Evolutionary conservation across 768 basidiomycete genomes (phyloP), one percentile per base, ranked within the genome.

Genomic region (Lentinula lateritia): DNA sequence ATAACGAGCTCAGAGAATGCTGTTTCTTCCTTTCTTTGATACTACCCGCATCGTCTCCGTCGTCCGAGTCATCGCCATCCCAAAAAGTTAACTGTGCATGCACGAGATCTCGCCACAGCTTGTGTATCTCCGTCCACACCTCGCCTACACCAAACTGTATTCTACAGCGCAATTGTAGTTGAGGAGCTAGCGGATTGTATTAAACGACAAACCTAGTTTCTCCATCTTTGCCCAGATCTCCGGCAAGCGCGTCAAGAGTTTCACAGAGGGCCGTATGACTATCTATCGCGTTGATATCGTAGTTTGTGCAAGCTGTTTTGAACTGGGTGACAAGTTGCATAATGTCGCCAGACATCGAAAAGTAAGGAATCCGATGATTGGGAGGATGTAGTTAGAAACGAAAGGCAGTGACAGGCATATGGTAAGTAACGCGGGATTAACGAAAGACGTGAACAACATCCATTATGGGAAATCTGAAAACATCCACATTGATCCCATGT

Each of bases 51-150:
- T 57, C 65, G 23, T 73, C 71, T 5, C 76, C 75, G 35, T 71
- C 75, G n/a, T 78, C 75, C 2, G 75, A 76, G 20, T 81, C 80
- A 42, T 80, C 78, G 35, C 74, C 77, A 64, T 80, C 79, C 77
- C 77, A 82, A 65, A 80, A 82, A 5, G 83, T 82, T 48, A 82
- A 71, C 61, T 83, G 82, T 36, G 75, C 73, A 28, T 77, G 78
- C 56, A 74, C 72, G 54, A 79, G 72, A 66, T 79, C 74, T 66
- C 71, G 71, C 91, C 91, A 93, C 6, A 85, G 70, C 42, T 75
- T 80, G 45, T 75, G 74, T 15, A 90, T 72, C 62, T 77, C 69
- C 20, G 75, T 67, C 88, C 88, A 90, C 50, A 89, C 72, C 38
- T 55, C 54, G 50, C 34, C 36, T 34, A 16, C 35, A 13, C 50